phyloP scores from a whole-genome alignment of 2,329 filamentous ascomycete species.

The Aureobasidium sp. region DNA sequence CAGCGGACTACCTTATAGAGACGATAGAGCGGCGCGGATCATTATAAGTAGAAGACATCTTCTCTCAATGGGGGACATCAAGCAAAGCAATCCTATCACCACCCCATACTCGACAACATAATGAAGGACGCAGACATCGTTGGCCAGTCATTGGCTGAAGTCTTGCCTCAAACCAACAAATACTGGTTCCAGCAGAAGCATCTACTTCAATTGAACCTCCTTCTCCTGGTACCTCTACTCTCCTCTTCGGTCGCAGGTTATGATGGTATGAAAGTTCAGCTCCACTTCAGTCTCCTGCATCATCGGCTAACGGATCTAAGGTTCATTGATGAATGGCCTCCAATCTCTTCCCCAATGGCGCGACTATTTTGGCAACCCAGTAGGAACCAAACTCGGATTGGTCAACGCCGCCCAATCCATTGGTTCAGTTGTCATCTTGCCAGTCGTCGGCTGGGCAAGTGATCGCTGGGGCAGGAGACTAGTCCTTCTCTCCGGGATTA shows the following conservation, averaged over 20 bases:
- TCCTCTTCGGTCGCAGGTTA: constrained; percentile 40
- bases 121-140: constrained; percentile 28
- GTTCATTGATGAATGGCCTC: constrained; percentile 41
- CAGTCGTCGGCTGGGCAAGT: constrained; percentile 33
- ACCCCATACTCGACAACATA: background rate
- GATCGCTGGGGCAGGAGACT: constrained; percentile 38
- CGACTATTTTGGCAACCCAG: constrained; percentile 35
- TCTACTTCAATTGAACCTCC: constrained; percentile 39
- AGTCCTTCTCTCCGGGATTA: constrained; percentile 31
- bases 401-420: constrained; percentile 34
- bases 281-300: background rate
- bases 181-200: constrained; percentile 40
- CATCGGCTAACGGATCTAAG: background rate
- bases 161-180: constrained; percentile 37
- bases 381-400: constrained; percentile 32
- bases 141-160: constrained; percentile 26
- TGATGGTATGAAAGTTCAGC: constrained; percentile 30
- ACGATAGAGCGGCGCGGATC: background rate
- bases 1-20: background rate
- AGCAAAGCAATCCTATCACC: background rate
- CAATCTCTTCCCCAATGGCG: constrained; percentile 39
- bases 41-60: background rate
- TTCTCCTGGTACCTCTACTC: constrained; percentile 39
- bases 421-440: constrained; percentile 35
- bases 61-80: background rate